Base-by-base conservation (phyloP, 2,329 filamentous ascomycete species). In the Colletotrichum melonis region DNA sequence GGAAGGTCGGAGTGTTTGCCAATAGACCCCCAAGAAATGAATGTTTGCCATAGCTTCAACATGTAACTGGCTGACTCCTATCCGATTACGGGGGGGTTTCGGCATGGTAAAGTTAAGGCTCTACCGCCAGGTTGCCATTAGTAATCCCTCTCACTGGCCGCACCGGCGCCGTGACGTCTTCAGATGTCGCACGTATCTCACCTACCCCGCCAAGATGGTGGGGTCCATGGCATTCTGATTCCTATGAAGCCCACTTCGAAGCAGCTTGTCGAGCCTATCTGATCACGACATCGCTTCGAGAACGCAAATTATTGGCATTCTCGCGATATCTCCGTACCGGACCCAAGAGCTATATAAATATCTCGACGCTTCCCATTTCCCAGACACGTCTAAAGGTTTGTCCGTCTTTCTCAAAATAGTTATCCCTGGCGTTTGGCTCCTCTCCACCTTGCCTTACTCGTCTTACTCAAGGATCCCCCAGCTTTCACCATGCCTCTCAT, bases 401-500 rank as follows among this genome's bases (percentile, higher is more conserved):
- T 54, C 5, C 12, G 12, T 63, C 52, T 62, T 24, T 49, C 62
- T 35, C n/a, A 16, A 19, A 5, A 38, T 30, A 54, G 11, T n/a
- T 35, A 30, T 8, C 19, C 11, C 8, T 22, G 14, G 16, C 7
- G 16, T 22, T 63, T 35, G 26, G 26, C 52, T 58, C 35, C 46
- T 73, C 63, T 19, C n/a, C 49, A 4, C 54, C 30, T 30, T n/a
- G 24, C 49, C 65, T 64, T 46, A 8, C n/a, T 14, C 58, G 16
- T 38, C 64, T 59, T 38, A 63, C 69, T 64, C 69, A 60, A 46
- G 55, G 56, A 59, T 62, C 54, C 69, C 58, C 58, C 59, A 70
- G 55, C 55, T 49, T 42, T 8, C 79, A 84, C 76, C 35, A 88
- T 88, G 87, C 85, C 87, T 79, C 85, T 88, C 74, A 77, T 87